Conservation (phyloP, 306 rosid species). For the Purshia tridentata region DNA sequence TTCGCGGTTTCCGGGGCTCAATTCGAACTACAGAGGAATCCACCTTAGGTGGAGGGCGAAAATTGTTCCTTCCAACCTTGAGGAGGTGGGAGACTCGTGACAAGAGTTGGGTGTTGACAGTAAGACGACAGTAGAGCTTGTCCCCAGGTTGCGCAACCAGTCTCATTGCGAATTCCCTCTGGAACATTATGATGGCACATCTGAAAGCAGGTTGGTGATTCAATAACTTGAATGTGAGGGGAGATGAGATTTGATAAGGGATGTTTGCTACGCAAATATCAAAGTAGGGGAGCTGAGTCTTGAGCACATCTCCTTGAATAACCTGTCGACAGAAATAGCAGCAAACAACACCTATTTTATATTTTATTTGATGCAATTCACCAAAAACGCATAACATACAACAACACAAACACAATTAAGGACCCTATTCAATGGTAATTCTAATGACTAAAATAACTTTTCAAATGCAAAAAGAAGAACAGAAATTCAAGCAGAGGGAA, state of each 20-base stretch:
- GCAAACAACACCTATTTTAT: neutral
- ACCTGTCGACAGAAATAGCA: slow-evolving; percentile 33
- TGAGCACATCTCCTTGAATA: slow-evolving; percentile 84
- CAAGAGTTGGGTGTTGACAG: slow-evolving; percentile 80
- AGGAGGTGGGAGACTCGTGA: slow-evolving; percentile 86
- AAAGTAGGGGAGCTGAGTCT: slow-evolving; percentile 84
- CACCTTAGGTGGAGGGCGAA: slow-evolving; percentile 90
- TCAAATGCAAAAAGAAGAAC: neutral
- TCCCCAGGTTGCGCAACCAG: slow-evolving; percentile 94
- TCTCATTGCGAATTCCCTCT: slow-evolving; percentile 93
- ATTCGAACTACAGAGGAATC: slow-evolving; percentile 88
- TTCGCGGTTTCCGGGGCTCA: slow-evolving; percentile 78
- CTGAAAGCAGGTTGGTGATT: slow-evolving; percentile 76
- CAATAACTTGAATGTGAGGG: slow-evolving; percentile 91
- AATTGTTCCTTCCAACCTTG: slow-evolving; percentile 89
- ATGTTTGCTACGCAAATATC: slow-evolving; percentile 93
- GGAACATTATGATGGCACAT: slow-evolving; percentile 93
- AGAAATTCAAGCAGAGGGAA: too few relatives aligned
- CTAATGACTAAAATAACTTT: too few relatives aligned
- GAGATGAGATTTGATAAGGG: slow-evolving; percentile 94
- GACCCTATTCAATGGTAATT: neutral
- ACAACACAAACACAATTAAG: neutral
- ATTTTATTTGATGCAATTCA: neutral
- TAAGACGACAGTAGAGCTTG: slow-evolving; percentile 86
- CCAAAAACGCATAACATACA: neutral